Evolutionary conservation across 208 protist species (phyloP).

Genomic region (Trypanosoma melophagium): DNA sequence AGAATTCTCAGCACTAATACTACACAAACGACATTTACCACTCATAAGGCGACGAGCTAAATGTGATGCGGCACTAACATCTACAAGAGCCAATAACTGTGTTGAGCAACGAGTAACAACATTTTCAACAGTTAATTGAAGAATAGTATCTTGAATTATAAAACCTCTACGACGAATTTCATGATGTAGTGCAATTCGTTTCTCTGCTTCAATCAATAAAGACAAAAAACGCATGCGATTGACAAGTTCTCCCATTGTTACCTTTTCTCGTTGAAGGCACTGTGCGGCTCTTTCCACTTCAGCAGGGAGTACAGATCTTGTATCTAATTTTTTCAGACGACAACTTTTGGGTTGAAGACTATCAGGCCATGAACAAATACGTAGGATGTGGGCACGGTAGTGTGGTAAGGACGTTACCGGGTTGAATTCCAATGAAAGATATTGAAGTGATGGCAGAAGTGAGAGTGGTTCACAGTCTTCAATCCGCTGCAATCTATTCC

Average conservation of each 20-base stretch:
- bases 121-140: constrained; percentile 24
- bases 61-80: constrained; percentile 44
- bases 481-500: constrained; percentile 71
- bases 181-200: constrained; percentile 42
- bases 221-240: constrained; percentile 57
- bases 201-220: constrained; percentile 57
- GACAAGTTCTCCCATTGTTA: constrained; percentile 61
- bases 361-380: constrained; percentile 74
- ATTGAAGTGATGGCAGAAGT: constrained; percentile 65
- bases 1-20: constrained; percentile 6
- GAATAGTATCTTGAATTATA: constrained; percentile 34
- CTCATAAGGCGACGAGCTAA: constrained; percentile 50
- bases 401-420: constrained; percentile 74
- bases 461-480: constrained; percentile 80
- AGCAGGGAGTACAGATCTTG: constrained; percentile 29
- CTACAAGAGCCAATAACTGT: constrained; percentile 38
- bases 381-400: constrained; percentile 80
- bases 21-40: constrained; percentile 29
- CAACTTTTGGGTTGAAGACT: constrained; percentile 47
- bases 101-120: constrained; percentile 49
- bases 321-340: constrained; percentile 75
- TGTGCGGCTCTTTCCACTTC: constrained; percentile 46
- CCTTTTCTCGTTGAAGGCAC: constrained; percentile 60
- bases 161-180: constrained; percentile 59
- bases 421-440: constrained; percentile 83